Percentiles rank a stretch among this genome's conserved stretches.
Conservation (phyloP, 768 basidiomycete species). For the Hypholoma fasciculare region DNA sequence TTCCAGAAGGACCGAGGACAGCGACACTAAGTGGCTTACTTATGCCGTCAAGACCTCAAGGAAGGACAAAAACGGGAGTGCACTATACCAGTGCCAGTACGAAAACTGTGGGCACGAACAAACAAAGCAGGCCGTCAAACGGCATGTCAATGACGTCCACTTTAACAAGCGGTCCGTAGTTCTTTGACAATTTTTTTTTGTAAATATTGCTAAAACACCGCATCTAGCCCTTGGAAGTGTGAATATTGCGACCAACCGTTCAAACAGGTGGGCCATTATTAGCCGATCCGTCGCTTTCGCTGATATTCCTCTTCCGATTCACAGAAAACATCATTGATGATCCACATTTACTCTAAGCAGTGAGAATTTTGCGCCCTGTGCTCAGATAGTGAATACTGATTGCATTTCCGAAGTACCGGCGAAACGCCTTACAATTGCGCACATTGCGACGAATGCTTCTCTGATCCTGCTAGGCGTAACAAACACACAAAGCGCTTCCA, state of each 20-base stretch:
- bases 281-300: not conserved
- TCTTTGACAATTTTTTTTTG: not conserved
- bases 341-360: conserved; percentile 4
- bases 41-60: not conserved
- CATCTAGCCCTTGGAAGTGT: not conserved
- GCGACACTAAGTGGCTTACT: not conserved
- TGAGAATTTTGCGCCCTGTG: not conserved
- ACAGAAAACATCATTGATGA: conserved; percentile 5
- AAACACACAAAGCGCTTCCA: conserved; percentile 57
- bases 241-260: conserved; percentile 2
- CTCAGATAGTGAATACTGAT: not conserved
- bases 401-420: conserved; percentile 45
- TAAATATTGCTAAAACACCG: not conserved
- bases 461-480: conserved; percentile 65
- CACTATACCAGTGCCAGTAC: conserved; percentile 5
- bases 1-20: not conserved
- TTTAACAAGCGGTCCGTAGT: conserved; percentile 54
- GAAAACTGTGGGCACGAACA: conserved; percentile 16
- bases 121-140: conserved; percentile 63
- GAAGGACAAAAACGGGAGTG: conserved; percentile 1
- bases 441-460: conserved; percentile 53
- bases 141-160: conserved; percentile 67
- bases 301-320: not conserved
- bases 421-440: conserved; percentile 52
- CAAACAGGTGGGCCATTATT: not conserved